A percentile compares a stretch with the other conserved stretches of the same genome.
phyloP scores from a whole-genome alignment of 2,329 filamentous ascomycete genomes.

The Paraphoma sp. region DNA sequence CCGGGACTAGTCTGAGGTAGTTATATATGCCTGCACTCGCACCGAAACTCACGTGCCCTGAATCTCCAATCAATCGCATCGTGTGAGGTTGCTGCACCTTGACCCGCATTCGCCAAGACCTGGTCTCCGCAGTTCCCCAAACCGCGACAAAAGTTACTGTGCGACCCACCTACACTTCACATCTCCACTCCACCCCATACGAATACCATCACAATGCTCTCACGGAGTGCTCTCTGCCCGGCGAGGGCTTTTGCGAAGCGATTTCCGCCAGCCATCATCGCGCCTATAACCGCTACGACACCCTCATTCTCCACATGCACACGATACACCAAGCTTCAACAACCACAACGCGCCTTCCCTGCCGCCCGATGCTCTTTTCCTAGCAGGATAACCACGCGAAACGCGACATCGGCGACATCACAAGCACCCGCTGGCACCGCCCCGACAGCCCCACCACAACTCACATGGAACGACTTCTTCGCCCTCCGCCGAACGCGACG shows the following conservation, averaged over 20 bases:
- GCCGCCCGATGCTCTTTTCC: slow-evolving; percentile 8
- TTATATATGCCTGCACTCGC: too few relatives aligned
- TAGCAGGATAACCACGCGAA: slow-evolving; percentile 19
- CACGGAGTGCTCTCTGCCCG: slow-evolving; percentile 39
- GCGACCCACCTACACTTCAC: neutral
- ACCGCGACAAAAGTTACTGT: slow-evolving; percentile 4
- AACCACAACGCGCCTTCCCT: slow-evolving; percentile 10
- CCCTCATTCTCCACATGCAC: slow-evolving; percentile 38
- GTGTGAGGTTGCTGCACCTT: neutral
- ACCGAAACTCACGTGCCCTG: neutral
- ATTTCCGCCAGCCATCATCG: slow-evolving; percentile 34
- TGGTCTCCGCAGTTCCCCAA: neutral
- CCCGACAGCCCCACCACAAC: slow-evolving; percentile 29
- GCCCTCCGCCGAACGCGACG: slow-evolving; percentile 84
- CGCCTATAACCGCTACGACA: slow-evolving; percentile 28
- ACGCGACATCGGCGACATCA: slow-evolving; percentile 32
- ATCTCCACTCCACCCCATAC: neutral
- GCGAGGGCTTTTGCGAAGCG: slow-evolving; percentile 38
- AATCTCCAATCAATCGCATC: neutral
- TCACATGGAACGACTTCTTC: slow-evolving; percentile 90
- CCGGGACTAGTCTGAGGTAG: too few relatives aligned
- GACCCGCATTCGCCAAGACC: slow-evolving; percentile 3
- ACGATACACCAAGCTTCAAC: slow-evolving; percentile 29
- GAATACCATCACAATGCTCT: slow-evolving; percentile 33
- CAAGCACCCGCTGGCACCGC: slow-evolving; percentile 21